phyloP scores from a whole-genome alignment of 1,139 yeast genomes.

The Barnettozyma hawaiiensis region DNA sequence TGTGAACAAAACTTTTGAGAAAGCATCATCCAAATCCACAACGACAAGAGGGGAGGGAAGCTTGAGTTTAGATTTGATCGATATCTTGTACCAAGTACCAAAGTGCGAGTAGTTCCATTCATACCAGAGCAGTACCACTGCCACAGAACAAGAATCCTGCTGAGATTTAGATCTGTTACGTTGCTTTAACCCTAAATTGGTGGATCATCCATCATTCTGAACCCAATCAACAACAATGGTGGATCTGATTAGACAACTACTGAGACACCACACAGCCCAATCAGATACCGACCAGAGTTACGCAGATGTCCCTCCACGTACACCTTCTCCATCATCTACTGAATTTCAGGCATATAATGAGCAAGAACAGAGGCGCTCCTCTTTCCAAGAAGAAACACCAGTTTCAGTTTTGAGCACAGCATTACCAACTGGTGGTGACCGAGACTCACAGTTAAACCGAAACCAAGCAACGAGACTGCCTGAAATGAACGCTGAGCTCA shows the following conservation, averaged over 20 bases:
- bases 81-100: too few relatives aligned
- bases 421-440: not conserved
- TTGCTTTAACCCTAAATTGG: too few relatives aligned
- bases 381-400: not conserved
- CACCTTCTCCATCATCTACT: constrained; percentile 23
- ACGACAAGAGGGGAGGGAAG: too few relatives aligned
- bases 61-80: too few relatives aligned
- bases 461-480: not conserved
- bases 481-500: not conserved
- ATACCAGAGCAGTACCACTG: too few relatives aligned
- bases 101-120: too few relatives aligned
- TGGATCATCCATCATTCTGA: too few relatives aligned
- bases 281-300: constrained; percentile 13
- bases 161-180: too few relatives aligned
- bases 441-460: not conserved
- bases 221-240: constrained; percentile 5
- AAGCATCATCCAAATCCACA: too few relatives aligned
- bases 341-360: constrained; percentile 20
- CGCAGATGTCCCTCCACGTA: constrained; percentile 27
- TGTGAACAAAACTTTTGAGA: too few relatives aligned
- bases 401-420: not conserved
- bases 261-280: not conserved
- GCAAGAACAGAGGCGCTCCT: constrained; percentile 3
- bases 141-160: too few relatives aligned
- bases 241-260: constrained; percentile 3